Base-by-base conservation (phyloP, 192 early-diverging fungal species). In the Coemansia sp. region DNA sequence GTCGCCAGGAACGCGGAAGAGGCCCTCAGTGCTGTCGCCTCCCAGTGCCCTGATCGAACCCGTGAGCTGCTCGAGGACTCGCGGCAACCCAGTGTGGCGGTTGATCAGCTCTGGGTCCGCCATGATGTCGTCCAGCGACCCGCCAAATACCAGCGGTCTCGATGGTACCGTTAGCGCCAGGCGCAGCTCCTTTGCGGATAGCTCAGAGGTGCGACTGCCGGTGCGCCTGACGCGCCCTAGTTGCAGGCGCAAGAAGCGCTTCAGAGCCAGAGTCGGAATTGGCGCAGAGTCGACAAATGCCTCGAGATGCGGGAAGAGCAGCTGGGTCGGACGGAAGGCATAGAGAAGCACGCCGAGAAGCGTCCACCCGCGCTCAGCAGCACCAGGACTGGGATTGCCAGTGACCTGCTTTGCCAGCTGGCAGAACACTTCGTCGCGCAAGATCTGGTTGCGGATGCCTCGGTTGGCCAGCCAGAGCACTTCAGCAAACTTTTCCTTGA, bases 1-100 rank as follows among this genome's bases (percentile, higher is more conserved):
- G 75, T 97, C 94, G 22, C 94, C 97, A 20, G 97, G 94, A 13
- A 99, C 93, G 61, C 97, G 89, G 76, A 99, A 99, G 58, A 99
- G 95, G 34, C 97, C 97, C 75, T 99, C 95, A 12, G 94, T 88
- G 52, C 76, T 61, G 32, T 84, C 85, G 13, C 97, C 97, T 38
- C 91, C 87, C 27, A 97, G 86, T 1, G 86, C 73, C 20, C 90
- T 64, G 27, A 99, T 90, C 7, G 87, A 80, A 12, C 88, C 85
- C 3, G 89, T 85, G 59, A 99, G 81, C 65, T 93, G 94, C 32
- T 90, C 86, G 16, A 99, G 87, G 34, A 99, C 85, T 6, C 86
- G 85, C 4, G 97, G 97, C 18, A 97, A 70, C 7, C 86, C 78
- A 2, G 68, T 45, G 44, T 53, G 18, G 12, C 32, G 1, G 44